phyloP scores from a whole-genome alignment of 495 filamentous ascomycete species.

The Parachaetomium inaequale region DNA sequence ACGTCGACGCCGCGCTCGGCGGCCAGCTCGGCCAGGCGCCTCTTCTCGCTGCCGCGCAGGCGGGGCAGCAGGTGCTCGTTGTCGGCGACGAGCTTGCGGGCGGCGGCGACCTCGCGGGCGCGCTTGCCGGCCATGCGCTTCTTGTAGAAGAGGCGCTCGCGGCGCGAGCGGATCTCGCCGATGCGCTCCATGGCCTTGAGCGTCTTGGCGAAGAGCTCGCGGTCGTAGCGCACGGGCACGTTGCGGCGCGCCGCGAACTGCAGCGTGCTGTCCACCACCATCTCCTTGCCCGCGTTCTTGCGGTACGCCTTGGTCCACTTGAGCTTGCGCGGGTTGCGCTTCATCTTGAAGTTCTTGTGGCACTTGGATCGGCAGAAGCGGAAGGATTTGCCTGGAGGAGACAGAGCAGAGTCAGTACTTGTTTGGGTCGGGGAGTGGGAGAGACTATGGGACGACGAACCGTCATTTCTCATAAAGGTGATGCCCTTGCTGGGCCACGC shows the following conservation, averaged over 20 bases:
- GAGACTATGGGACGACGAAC: conserved; percentile 52
- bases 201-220: conserved; percentile 80
- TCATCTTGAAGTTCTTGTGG: conserved; percentile 99
- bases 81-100: conserved; percentile 83
- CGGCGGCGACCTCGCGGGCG: conserved; percentile 68
- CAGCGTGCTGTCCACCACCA: conserved; percentile 91
- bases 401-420: background rate
- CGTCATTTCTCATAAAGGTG: conserved; percentile 67
- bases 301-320: conserved; percentile 86
- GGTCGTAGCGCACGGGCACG: conserved; percentile 91
- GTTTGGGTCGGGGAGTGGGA: background rate
- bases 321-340: conserved; percentile 74
- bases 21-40: conserved; percentile 47
- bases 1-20: conserved; percentile 48
- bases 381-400: conserved; percentile 57
- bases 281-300: conserved; percentile 78
- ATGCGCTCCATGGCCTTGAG: conserved; percentile 90
- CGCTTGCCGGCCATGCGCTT: conserved; percentile 86
- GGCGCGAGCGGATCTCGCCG: conserved; percentile 73
- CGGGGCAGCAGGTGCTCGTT: conserved; percentile 82
- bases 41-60: conserved; percentile 55
- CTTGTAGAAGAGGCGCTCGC: conserved; percentile 90
- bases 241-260: conserved; percentile 90
- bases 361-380: conserved; percentile 82
- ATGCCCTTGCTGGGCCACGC: conserved; percentile 89